Base-by-base conservation (phyloP, 2,329 filamentous ascomycete genomes). In the Seiridium cupressi region DNA sequence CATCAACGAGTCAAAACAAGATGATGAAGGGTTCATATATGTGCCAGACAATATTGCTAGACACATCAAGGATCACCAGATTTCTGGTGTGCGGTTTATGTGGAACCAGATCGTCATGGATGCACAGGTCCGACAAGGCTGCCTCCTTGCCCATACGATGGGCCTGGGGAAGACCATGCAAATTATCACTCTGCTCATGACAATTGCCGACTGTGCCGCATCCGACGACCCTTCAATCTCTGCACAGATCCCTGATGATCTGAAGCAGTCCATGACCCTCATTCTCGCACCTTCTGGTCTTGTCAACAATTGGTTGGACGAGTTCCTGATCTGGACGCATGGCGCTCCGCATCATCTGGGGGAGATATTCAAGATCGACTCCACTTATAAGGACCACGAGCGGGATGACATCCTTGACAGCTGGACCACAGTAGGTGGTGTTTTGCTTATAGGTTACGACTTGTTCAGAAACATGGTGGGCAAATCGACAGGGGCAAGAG, bases 141-240 rank as follows among this genome's bases (percentile, higher is more conserved):
- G 91, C 69, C 81, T 96, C 10, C 80, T 97, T 26, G 90, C 93
- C 5, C 93, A 97, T 72, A 92, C 91, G 0, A 97, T 97, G 93
- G 93, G 93, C 1, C 77, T 97, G 2, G 93, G 93, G 13, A 97
- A 97, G 77, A 96, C 93, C 0, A 92, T 96, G 88, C 93, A 97
- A 76, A 85, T 92, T 5, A 92, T 97, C 61, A 90, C 92, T 0
- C 77, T 97, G n/a, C 82, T 97, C 5, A 83, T 90, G 13, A 88
- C 91, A 0, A 84, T 97, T 62, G 81, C 87, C 4, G 83, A 91
- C 65, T 85, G 91, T 3, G 81, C 86, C 3, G 70, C 72, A 26
- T 93, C 90, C 0, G 36, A 72, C 0, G 83, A 93, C 58, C 72
- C 76, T 0, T 72, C 77, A 0, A 76, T 94, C 5, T 74, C 74